These are phyloP conservation scores for Schizothecium vesticola DNA, from an alignment of 495 filamentous ascomycete species.

Conservation along the genomic window DNA sequence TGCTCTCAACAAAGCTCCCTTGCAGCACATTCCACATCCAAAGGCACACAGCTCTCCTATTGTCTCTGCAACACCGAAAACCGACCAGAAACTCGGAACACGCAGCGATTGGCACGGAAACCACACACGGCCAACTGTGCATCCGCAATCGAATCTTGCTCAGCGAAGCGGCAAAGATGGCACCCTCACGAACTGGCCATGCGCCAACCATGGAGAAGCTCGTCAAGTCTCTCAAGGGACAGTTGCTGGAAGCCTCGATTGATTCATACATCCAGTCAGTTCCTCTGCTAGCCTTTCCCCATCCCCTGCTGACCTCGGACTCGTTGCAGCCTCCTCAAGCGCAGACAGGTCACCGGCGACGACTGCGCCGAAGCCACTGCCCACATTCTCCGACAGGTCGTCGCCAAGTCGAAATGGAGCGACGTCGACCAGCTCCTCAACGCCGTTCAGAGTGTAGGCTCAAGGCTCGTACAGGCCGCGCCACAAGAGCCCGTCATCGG, in stretches of 20 bases:
- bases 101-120: not conserved
- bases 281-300: not conserved
- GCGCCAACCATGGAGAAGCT: constrained; percentile 69
- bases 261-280: constrained; percentile 74
- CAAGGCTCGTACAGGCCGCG: constrained; percentile 69
- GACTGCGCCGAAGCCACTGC: constrained; percentile 88
- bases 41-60: not conserved
- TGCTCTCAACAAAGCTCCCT: constrained; percentile 1
- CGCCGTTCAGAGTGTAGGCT: constrained; percentile 69
- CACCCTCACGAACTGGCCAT: constrained; percentile 38
- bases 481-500: constrained; percentile 87
- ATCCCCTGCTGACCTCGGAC: not conserved
- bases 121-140: not conserved
- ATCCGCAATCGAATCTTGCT: not conserved
- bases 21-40: not conserved
- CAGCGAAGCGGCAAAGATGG: constrained; percentile 27
- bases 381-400: constrained; percentile 76
- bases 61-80: not conserved
- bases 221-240: constrained; percentile 66
- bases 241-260: constrained; percentile 69
- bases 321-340: constrained; percentile 67
- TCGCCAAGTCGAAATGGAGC: constrained; percentile 63
- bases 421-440: constrained; percentile 73
- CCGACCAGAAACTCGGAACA: not conserved
- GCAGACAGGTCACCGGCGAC: constrained; percentile 80